These are phyloP conservation scores for Spiraea crenata DNA, from an alignment of 331 rosid species.

Conservation along the genomic window DNA sequence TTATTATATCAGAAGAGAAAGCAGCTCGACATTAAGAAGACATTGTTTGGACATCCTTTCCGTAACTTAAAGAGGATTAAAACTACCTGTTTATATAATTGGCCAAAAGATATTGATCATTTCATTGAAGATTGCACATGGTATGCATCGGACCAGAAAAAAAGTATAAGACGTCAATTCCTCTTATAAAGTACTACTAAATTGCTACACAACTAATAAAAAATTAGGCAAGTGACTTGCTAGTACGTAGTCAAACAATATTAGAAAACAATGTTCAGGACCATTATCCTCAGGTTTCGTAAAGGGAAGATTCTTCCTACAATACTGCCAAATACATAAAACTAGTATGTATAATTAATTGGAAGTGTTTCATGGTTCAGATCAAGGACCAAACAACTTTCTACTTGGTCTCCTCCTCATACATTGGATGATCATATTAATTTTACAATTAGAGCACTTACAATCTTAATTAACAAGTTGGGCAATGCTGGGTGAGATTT, in stretches of 20 bases:
- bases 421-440: slow-evolving; percentile 8
- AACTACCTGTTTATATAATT: no score
- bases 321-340: slow-evolving; percentile 46
- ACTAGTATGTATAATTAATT: slow-evolving; percentile 1
- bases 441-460: slow-evolving; percentile 1
- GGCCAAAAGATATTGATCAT: no score
- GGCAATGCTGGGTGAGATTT: slow-evolving; percentile 21
- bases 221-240: slow-evolving; percentile 3
- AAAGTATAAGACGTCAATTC: not conserved
- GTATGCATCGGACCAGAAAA: slow-evolving; percentile 1
- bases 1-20: not conserved
- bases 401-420: slow-evolving; percentile 38
- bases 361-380: slow-evolving; percentile 22
- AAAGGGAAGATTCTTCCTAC: slow-evolving; percentile 45
- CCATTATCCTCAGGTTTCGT: slow-evolving; percentile 27
- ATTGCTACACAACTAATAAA: not conserved
- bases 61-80: no score
- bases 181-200: no score
- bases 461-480: slow-evolving; percentile 28
- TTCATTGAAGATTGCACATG: not conserved
- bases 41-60: no score
- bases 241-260: slow-evolving; percentile 9
- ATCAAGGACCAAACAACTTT: slow-evolving; percentile 15
- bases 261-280: not conserved
- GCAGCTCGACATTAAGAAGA: slow-evolving; percentile 22